Base-by-base conservation (phyloP, 345 rosid species). In the Aquilaria yunnanensis region DNA sequence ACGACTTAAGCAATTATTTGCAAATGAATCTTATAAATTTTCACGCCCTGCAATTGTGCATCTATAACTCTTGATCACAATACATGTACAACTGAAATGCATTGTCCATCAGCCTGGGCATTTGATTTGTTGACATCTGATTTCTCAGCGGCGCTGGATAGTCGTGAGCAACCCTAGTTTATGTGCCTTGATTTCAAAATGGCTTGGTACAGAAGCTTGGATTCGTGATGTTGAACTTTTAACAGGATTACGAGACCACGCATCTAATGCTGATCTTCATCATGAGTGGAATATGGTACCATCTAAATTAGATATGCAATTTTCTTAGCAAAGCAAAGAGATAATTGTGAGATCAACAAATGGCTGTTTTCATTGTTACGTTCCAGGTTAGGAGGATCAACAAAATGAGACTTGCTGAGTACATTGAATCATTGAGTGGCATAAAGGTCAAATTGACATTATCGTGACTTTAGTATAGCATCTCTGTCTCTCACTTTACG, bases 141-240 rank as follows among this genome's bases (percentile, higher is more conserved):
- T 65, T 61, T 69, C 65, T 69, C 79, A 80, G 84, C 77, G 80
- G 54, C 79, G 83, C 32, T 79, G 83, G 83, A 73, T 79, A 62
- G 83, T 79, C 31, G 83, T 79, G 60, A 76, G 81, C 78, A 79
- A 76, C 67, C 83, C 83, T 48, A 65, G 76, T 69, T 76, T 79
- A 62, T 76, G 74, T 71, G 67, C 70, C 49, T 76, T 79, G 65
- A 76, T 79, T 63, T 67, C 83, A 53, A 79, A 79, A 63, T 79
- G 83, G 83, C 81, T 79, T 52, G 80, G 78, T 53, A 79, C 83
- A 48, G 83, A 79, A 71, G 76, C 78, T 68, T 79, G 83, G 83
- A 74, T 79, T 37, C 81, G 72, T 52, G 72, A 79, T 52, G 14
- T 73, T 74, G 81, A 74, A 70, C 72, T 76, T 41, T 69, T 79